Conservation (phyloP, 495 filamentous ascomycete species). For the Pyrenula aspistea region DNA sequence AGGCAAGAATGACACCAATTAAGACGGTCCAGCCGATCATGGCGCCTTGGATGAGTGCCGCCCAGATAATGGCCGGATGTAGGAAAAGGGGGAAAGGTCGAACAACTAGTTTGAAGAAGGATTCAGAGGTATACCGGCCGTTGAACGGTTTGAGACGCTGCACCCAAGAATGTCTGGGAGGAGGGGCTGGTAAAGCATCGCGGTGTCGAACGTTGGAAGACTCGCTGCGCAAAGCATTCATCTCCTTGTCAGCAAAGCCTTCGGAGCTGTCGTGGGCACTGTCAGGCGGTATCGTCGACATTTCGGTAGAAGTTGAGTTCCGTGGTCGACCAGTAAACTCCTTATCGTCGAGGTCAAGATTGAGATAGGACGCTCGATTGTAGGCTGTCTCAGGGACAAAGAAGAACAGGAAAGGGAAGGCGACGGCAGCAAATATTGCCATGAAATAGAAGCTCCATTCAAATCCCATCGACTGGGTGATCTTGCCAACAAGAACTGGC, state of each 20-base stretch:
- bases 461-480: constrained; percentile 66
- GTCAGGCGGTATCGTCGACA: constrained; percentile 4
- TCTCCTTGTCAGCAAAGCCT: not conserved
- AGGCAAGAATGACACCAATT: constrained; percentile 77
- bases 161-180: constrained; percentile 35
- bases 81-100: constrained; percentile 54
- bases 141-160: constrained; percentile 60
- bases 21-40: constrained; percentile 93
- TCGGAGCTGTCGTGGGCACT: constrained; percentile 2
- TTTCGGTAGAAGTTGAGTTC: not conserved
- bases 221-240: not conserved
- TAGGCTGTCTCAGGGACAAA: constrained; percentile 83
- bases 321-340: not conserved
- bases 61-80: constrained; percentile 83
- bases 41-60: constrained; percentile 78
- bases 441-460: constrained; percentile 65
- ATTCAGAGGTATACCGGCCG: constrained; percentile 61
- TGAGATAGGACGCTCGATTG: constrained; percentile 47
- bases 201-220: not conserved
- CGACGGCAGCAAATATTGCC: constrained; percentile 51
- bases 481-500: constrained; percentile 76
- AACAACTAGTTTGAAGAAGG: constrained; percentile 46
- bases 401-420: constrained; percentile 55
- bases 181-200: constrained; percentile 1
- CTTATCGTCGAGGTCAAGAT: constrained; percentile 40